A percentile compares a stretch with the other conserved stretches of the same genome.
phyloP scores from a whole-genome alignment of 2,329 filamentous ascomycete species.

The Fusarium sp. region DNA sequence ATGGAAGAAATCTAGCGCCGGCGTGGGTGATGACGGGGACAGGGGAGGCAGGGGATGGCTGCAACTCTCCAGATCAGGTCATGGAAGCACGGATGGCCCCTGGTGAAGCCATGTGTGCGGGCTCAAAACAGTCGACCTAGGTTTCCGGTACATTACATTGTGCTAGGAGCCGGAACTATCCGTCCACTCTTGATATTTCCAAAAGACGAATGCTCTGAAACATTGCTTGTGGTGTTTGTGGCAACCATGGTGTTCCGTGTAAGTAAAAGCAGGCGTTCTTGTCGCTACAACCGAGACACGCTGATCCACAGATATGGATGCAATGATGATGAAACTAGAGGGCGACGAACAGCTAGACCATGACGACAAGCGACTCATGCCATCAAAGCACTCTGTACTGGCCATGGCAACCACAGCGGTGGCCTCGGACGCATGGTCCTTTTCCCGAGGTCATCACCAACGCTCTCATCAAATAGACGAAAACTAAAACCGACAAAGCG shows the following conservation, averaged over 20 bases:
- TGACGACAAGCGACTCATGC: neutral
- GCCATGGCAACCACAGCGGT: neutral
- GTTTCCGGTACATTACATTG: neutral
- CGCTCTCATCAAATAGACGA: neutral
- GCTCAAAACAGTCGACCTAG: neutral
- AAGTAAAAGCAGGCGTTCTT: neutral
- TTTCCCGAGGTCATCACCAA: neutral
- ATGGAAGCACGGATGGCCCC: constrained; percentile 31
- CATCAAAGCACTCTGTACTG: neutral
- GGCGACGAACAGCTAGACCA: neutral
- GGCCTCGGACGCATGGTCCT: neutral
- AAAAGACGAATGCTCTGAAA: neutral
- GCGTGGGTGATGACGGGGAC: constrained; percentile 18
- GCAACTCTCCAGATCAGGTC: constrained; percentile 33
- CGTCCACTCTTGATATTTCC: neutral
- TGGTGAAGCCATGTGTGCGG: constrained; percentile 37
- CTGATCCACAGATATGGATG: neutral
- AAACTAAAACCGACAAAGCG: neutral
- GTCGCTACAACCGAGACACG: neutral
- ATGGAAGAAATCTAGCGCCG: constrained; percentile 15
- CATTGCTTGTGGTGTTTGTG: neutral
- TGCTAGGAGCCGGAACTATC: neutral
- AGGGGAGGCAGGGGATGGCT: constrained; percentile 29
- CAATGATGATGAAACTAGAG: neutral
- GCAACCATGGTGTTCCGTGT: neutral